Base-by-base conservation (phyloP, 176 grass and related monocot species). In the Avena insularis region DNA sequence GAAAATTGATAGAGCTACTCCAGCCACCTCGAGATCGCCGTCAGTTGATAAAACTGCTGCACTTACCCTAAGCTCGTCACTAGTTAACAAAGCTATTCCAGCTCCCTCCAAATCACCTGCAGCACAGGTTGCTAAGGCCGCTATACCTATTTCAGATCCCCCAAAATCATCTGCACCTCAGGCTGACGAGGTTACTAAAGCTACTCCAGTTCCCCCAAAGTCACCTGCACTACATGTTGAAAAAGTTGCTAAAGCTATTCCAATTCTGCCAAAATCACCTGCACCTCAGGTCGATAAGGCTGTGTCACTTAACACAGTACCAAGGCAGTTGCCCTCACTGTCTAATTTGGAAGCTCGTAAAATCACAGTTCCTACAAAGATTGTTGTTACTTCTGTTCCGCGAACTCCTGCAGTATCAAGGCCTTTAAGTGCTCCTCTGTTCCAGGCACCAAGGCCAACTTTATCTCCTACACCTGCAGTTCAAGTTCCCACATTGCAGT, bases 361-460 rank as follows among this genome's bases (percentile, higher is more conserved):
- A 82, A 75, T 40, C 23, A 58, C 54, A 23, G 49, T 59, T 80
- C 77, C 33, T 13, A 55, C 62, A 69, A 92, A 83, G 68, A 47
- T 54, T 57, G 59, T 78, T 31, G 7, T 79, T 54, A 62, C 35
- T 64, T 70, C 78, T 78, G 35, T 82, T 64, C 16, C 71, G 4
- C 78, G 29, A 78, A 81, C 78, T 88, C 61, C 71, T 14, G 77
- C 71, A 82, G 70, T 65, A 73, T 86, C 93, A 55, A 95, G 93
- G 88, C 88, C 93, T 87, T 93, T 86, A 74, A 95, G 86, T 90
- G 95, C 91, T 69, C 91, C 91, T 73, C 67, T 91, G 85, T 82
- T 90, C 83, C 83, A 85, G 81, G 84, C 86, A 83, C 87, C 90
- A 88, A 95, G 81, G 79, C 79, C 86, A 81, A 85, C 83, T 80